Percentiles rank a stretch among this genome's conserved stretches.
Conservation (phyloP, 225 moss, liverwort and hornwort species). For the Physcomitrium patens region DNA sequence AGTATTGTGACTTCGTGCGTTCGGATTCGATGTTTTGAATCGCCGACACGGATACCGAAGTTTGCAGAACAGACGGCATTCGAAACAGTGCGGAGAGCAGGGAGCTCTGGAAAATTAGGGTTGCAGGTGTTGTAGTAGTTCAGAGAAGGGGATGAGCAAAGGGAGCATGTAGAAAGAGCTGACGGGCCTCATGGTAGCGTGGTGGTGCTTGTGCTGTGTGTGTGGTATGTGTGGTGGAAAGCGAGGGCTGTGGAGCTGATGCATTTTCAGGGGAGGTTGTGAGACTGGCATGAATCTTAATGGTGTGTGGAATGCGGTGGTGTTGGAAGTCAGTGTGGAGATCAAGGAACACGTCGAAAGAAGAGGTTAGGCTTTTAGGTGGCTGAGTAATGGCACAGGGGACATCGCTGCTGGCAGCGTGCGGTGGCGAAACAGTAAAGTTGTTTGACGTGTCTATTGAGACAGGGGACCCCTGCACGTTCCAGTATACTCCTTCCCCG, state of each 20-base stretch:
- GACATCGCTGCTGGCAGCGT: constrained; percentile 78
- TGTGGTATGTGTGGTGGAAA: not conserved
- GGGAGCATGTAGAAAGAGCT: not conserved
- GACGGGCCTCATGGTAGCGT: constrained; percentile 20
- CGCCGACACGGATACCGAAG: constrained; percentile 26
- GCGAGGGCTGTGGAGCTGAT: constrained; percentile 20
- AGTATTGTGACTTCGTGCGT: not conserved
- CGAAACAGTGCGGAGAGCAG: constrained; percentile 10
- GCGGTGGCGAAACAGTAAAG: constrained; percentile 98
- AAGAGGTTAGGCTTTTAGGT: constrained; percentile 26
- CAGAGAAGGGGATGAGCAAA: too few species aligned
- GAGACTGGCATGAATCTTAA: constrained; percentile 4
- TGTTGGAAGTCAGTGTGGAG: constrained; percentile 20
- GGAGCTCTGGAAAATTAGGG: constrained; percentile 39
- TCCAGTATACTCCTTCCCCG: constrained; percentile 86
- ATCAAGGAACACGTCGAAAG: constrained; percentile 13
- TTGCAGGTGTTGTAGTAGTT: constrained; percentile 1
- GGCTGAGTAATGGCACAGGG: constrained; percentile 53
- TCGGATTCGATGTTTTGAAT: constrained; percentile 3
- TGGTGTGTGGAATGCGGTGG: constrained; percentile 28
- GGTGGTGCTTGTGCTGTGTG: not conserved
- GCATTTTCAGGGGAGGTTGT: not conserved
- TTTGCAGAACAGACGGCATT: not conserved
- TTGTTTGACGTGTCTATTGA: constrained; percentile 95
- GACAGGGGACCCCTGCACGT: constrained; percentile 91